Conservation (phyloP, 345 rosid species). For the Microthlaspi erraticum region DNA sequence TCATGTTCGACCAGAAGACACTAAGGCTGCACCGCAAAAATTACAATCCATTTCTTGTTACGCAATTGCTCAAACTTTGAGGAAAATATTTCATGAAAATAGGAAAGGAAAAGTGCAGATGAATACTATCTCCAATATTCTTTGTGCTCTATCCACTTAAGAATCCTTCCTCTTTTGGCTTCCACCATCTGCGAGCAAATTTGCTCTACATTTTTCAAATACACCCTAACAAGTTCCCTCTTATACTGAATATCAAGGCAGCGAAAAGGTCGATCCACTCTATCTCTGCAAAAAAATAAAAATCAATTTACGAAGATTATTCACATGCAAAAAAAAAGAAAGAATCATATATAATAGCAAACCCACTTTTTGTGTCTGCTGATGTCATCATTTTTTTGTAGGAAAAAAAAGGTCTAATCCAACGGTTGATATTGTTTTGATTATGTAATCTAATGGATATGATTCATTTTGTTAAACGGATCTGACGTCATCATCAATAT, state of each 20-base stretch:
- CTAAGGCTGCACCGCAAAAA: conserved; percentile 66
- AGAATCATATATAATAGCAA: too few species aligned
- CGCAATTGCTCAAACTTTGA: conserved; percentile 19
- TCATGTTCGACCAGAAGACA: conserved; percentile 82
- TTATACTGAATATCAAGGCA: conserved; percentile 87
- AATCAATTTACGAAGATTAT: neutral
- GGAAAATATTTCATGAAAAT: neutral
- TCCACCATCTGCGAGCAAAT: conserved; percentile 84
- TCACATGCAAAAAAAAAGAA: neutral
- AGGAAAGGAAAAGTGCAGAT: neutral
- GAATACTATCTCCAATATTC: conserved; percentile 82
- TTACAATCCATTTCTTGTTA: conserved; percentile 21
- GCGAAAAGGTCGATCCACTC: conserved; percentile 86
- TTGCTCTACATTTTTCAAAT: conserved; percentile 85
- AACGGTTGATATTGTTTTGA: too few species aligned
- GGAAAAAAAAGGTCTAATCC: too few species aligned
- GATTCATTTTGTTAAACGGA: too few species aligned
- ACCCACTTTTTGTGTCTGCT: too few species aligned
- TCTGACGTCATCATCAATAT: too few species aligned
- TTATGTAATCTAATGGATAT: too few species aligned
- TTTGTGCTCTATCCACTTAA: conserved; percentile 74
- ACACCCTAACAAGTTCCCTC: conserved; percentile 92
- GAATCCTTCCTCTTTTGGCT: conserved; percentile 71
- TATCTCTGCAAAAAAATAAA: conserved; percentile 62
- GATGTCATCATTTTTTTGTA: too few species aligned